Conservation (phyloP, 441 rosid species). For the Erysimum cheiri region DNA sequence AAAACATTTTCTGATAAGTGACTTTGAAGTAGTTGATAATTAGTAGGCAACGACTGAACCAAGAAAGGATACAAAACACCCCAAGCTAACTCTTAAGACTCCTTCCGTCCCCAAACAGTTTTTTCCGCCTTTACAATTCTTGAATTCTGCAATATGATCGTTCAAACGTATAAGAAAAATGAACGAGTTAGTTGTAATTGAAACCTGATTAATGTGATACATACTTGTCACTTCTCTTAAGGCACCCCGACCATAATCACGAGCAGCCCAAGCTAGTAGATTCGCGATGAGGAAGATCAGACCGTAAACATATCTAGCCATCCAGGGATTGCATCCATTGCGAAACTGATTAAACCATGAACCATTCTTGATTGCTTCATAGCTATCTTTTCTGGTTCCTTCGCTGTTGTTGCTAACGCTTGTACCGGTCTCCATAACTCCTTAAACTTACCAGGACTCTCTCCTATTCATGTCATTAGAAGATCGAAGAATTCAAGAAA, state of each 20-base stretch:
- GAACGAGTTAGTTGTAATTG: not conserved
- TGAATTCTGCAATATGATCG: conserved; percentile 63
- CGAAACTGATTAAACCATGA: conserved; percentile 87
- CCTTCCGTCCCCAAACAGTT: conserved; percentile 92
- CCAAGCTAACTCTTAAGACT: conserved; percentile 93
- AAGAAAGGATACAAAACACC: conserved; percentile 93
- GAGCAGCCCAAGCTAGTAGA: conserved; percentile 88
- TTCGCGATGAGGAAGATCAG: conserved; percentile 80
- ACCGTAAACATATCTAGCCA: conserved; percentile 90
- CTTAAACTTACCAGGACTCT: conserved; percentile 36
- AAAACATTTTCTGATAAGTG: conserved; percentile 13
- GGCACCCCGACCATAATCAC: conserved; percentile 78
- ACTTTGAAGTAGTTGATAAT: too few species aligned
- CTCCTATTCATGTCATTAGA: conserved; percentile 55
- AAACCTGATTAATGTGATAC: conserved; percentile 33
- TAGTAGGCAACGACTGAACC: not conserved
- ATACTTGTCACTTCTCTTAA: conserved; percentile 74
- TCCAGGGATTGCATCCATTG: conserved; percentile 90
- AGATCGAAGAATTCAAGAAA: conserved; percentile 27
- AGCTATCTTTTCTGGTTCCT: conserved; percentile 47
- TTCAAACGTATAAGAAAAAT: conserved; percentile 31
- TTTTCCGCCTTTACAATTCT: conserved; percentile 67
- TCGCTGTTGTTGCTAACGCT: conserved; percentile 39
- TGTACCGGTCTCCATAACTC: conserved; percentile 68
- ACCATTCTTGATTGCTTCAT: conserved; percentile 49